Evolutionary conservation across 2,329 filamentous ascomycete genomes (phyloP).

Genomic region (Penicillium sp.): DNA sequence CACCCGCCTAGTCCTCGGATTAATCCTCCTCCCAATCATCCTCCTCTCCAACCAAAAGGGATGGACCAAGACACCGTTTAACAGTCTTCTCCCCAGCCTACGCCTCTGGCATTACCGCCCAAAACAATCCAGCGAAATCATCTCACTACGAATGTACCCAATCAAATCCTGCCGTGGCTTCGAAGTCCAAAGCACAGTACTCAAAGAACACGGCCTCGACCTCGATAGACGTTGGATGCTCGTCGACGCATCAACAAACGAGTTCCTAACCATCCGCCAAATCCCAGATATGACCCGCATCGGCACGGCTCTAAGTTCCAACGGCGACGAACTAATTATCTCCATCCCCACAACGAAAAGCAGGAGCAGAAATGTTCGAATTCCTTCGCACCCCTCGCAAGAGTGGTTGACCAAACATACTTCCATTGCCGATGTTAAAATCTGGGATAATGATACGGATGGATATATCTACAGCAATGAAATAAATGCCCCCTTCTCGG

Average conservation of each 20-base stretch:
- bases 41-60: slow-evolving; percentile 18
- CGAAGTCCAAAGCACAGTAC: slow-evolving; percentile 54
- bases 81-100: slow-evolving; percentile 10
- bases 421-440: slow-evolving; percentile 53
- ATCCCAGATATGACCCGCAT: slow-evolving; percentile 67
- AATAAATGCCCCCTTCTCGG: slow-evolving; percentile 59
- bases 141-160: slow-evolving; percentile 61
- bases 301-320: slow-evolving; percentile 54
- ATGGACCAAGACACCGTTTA: slow-evolving; percentile 14
- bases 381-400: slow-evolving; percentile 59
- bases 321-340: slow-evolving; percentile 50
- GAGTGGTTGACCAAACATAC: slow-evolving; percentile 62
- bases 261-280: slow-evolving; percentile 67
- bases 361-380: slow-evolving; percentile 45
- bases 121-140: slow-evolving; percentile 34
- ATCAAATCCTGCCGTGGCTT: slow-evolving; percentile 70
- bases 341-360: slow-evolving; percentile 51
- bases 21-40: slow-evolving; percentile 19
- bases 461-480: slow-evolving; percentile 57
- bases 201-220: slow-evolving; percentile 62
- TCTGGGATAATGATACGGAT: slow-evolving; percentile 65
- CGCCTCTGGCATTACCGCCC: slow-evolving; percentile 17
- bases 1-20: slow-evolving; percentile 11
- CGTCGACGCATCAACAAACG: slow-evolving; percentile 55
- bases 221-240: slow-evolving; percentile 72